Evolutionary conservation across 352 stramenopile species (phyloP), one percentile per base, ranked within the genome.

Genomic region (Pythium phragmiticola): DNA sequence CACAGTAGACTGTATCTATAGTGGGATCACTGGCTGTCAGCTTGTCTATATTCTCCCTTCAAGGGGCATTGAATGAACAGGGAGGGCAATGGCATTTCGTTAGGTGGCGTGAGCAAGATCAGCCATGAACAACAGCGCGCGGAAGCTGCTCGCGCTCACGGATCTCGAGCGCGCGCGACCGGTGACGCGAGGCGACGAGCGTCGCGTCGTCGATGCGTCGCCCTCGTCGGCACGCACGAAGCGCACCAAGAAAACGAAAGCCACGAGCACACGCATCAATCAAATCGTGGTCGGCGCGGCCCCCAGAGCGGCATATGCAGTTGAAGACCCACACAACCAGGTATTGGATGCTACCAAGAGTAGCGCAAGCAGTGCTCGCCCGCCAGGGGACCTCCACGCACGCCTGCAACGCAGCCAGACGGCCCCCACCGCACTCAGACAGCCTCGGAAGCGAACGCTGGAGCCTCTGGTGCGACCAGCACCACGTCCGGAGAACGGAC

Each of bases 381-480:
- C 6, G 2, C 41, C 39, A 37, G 16, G 5, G 17, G 21, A 41
- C 12, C 21, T 6, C 8, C 47, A n/a, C 7, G 9, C 7, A 9
- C 56, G 50, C 13, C 23, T 62, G 1, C 46, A 53, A 9, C 61
- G 61, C 11, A 68, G 61, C 43, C 63, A 65, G 12, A 69, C 63
- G 16, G 63, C 63, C 7, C 56, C 56, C 3, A 54, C 7, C 2
- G 39, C 55, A 11, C 37, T 64, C 37, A 49, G 60, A 14, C 52
- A 12, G 17, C 54, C 45, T 14, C 45, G 45, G 2, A 51, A 28
- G 9, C 41, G 28, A 12, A 34, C 13, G 34, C 36, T 46, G 9
- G 39, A 46, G 16, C 39, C 17, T 16, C 39, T 19, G 9, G 13
- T 19, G 39, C 39, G 39, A 46, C 39, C 39, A 19, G 13, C 17